Evolutionary conservation across 129 eudicot species (phyloP).

Genomic region (Flaveria linearis): DNA sequence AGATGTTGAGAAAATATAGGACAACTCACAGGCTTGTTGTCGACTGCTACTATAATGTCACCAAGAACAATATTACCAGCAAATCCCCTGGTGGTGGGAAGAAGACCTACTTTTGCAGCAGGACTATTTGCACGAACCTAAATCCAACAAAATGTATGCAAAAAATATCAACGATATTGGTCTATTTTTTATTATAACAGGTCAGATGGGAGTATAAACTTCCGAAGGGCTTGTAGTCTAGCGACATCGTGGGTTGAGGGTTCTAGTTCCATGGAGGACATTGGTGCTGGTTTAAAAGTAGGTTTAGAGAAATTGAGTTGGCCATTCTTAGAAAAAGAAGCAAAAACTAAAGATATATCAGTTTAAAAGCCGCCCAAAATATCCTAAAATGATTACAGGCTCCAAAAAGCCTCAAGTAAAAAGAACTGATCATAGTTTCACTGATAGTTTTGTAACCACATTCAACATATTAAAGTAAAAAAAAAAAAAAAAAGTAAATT

Average conservation of each 20-base stretch:
- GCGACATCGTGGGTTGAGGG: too few relatives aligned
- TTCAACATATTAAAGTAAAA: not conserved
- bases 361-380: not conserved
- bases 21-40: constrained; percentile 75
- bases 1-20: not conserved
- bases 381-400: not conserved
- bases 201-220: not conserved
- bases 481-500: too few relatives aligned
- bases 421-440: not conserved
- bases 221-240: too few relatives aligned
- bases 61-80: constrained; percentile 96
- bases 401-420: not conserved
- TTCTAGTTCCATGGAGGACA: too few relatives aligned
- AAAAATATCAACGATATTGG: not conserved
- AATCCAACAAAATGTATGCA: not conserved
- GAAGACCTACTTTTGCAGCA: constrained; percentile 85
- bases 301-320: too few relatives aligned
- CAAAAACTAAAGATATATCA: not conserved
- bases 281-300: too few relatives aligned
- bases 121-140: constrained; percentile 86
- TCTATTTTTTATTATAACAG: not conserved
- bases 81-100: constrained; percentile 90
- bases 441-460: not conserved
- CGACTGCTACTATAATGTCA: constrained; percentile 73
- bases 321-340: not conserved